Evolutionary conservation across 2,329 filamentous ascomycete genomes (phyloP).

Genomic region (Microcyclosporella mali): DNA sequence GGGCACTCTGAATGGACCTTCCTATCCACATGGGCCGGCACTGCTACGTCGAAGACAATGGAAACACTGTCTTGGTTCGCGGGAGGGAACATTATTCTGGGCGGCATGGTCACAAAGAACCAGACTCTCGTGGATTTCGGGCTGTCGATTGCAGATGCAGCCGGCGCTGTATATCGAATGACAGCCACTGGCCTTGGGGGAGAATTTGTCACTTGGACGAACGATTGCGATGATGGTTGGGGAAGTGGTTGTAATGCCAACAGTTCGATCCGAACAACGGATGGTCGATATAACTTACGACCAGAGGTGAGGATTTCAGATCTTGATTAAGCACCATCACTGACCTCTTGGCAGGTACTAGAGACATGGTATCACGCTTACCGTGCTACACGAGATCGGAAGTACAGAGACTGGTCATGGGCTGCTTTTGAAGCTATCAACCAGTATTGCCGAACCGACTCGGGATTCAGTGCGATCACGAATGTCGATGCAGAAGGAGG

Average conservation of each 20-base stretch:
- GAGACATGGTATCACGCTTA: slow-evolving; percentile 32
- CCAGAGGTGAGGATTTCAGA: slow-evolving; percentile 4
- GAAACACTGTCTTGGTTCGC: slow-evolving; percentile 30
- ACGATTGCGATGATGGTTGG: slow-evolving; percentile 11
- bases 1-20: slow-evolving; percentile 29
- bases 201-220: slow-evolving; percentile 25
- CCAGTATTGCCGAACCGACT: slow-evolving; percentile 19
- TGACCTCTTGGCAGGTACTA: slow-evolving; percentile 17
- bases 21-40: slow-evolving; percentile 24
- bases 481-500: slow-evolving; percentile 21
- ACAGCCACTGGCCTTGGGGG: slow-evolving; percentile 26
- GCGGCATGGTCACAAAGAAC: slow-evolving; percentile 25
- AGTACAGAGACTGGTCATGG: slow-evolving; percentile 28
- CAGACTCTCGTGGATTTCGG: slow-evolving; percentile 27
- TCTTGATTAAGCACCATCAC: no score
- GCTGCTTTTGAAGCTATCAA: slow-evolving; percentile 20
- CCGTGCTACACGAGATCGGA: slow-evolving; percentile 23
- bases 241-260: slow-evolving; percentile 8
- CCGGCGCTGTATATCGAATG: slow-evolving; percentile 18
- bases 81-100: slow-evolving; percentile 30
- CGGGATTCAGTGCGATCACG: slow-evolving; percentile 22
- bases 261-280: slow-evolving; percentile 14
- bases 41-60: slow-evolving; percentile 17
- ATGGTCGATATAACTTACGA: slow-evolving; percentile 16
- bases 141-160: slow-evolving; percentile 25